These are phyloP conservation scores for Zasmidium citrigriseum DNA, from an alignment of 2,329 filamentous ascomycete genomes.

Conservation along the genomic window DNA sequence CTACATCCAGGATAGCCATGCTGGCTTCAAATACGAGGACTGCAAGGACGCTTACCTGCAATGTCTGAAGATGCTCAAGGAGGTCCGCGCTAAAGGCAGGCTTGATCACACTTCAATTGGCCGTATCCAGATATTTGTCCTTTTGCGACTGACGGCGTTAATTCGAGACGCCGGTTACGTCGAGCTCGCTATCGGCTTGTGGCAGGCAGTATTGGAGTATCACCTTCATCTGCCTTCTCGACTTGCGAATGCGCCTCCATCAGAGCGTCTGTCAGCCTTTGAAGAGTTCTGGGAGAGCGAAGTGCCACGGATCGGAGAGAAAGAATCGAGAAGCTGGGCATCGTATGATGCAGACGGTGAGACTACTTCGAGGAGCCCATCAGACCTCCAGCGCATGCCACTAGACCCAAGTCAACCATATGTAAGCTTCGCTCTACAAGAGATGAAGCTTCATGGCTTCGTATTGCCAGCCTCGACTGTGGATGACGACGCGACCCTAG, in stretches of 20 bases:
- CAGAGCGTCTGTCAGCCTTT: constrained; percentile 47
- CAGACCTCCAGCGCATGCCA: not conserved
- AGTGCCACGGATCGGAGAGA: constrained; percentile 74
- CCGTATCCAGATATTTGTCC: constrained; percentile 64
- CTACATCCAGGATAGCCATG: constrained; percentile 67
- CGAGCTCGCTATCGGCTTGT: constrained; percentile 75
- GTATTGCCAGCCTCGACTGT: constrained; percentile 64
- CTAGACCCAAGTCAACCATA: not conserved
- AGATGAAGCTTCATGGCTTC: constrained; percentile 46
- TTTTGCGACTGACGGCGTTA: constrained; percentile 73
- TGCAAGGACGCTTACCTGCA: constrained; percentile 61
- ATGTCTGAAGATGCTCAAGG: constrained; percentile 48
- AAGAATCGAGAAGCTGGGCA: constrained; percentile 69
- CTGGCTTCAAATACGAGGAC: constrained; percentile 67
- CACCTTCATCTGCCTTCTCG: constrained; percentile 60
- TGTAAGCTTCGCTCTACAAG: constrained; percentile 51
- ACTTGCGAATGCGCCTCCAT: constrained; percentile 4
- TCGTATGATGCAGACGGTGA: constrained; percentile 39
- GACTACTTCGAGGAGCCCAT: not conserved
- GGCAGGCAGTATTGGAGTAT: constrained; percentile 80
- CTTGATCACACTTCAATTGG: constrained; percentile 26
- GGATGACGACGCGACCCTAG: constrained; percentile 63
- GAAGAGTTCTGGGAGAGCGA: constrained; percentile 87
- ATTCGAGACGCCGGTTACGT: constrained; percentile 74
- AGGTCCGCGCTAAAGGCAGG: not conserved